A percentile compares a stretch with the other conserved stretches of the same genome.
Evolutionary conservation across 1,284 basidiomycete genomes (phyloP).

Genomic region (Irpex sp.): DNA sequence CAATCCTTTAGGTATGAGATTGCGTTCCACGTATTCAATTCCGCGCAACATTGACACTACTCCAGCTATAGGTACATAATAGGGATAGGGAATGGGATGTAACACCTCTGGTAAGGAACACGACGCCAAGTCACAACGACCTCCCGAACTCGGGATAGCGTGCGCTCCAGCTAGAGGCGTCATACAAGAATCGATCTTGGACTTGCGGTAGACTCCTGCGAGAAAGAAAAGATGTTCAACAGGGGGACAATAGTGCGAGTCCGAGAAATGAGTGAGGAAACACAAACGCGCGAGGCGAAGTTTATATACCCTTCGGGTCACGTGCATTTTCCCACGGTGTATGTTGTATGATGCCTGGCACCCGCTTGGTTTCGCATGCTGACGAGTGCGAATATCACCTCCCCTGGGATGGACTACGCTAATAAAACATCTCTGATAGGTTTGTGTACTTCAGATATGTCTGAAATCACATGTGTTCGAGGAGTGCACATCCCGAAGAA

Average conservation of each 20-base stretch:
- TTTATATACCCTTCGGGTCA: conserved; percentile 4
- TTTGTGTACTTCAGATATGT: too few relatives aligned
- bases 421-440: too few relatives aligned
- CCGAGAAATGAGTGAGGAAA: conserved; percentile 40
- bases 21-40: too few relatives aligned
- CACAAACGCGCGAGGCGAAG: neutral
- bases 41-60: neutral
- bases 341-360: neutral
- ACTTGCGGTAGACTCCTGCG: conserved; percentile 51
- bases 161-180: conserved; percentile 46
- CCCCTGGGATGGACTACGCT: too few relatives aligned
- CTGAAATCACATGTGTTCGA: too few relatives aligned
- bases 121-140: conserved; percentile 40
- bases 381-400: too few relatives aligned
- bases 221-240: conserved; percentile 30
- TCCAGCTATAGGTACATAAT: neutral
- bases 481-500: too few relatives aligned
- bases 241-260: conserved; percentile 53
- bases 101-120: conserved; percentile 56
- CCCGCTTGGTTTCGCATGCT: neutral
- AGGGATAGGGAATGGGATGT: conserved; percentile 24
- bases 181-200: conserved; percentile 29
- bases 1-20: too few relatives aligned
- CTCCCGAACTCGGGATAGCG: conserved; percentile 27
- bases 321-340: neutral